Evolutionary conservation across 495 filamentous ascomycete genomes (phyloP), one percentile per base, ranked within the genome.

Genomic region (Hypoxylon intermedium): DNA sequence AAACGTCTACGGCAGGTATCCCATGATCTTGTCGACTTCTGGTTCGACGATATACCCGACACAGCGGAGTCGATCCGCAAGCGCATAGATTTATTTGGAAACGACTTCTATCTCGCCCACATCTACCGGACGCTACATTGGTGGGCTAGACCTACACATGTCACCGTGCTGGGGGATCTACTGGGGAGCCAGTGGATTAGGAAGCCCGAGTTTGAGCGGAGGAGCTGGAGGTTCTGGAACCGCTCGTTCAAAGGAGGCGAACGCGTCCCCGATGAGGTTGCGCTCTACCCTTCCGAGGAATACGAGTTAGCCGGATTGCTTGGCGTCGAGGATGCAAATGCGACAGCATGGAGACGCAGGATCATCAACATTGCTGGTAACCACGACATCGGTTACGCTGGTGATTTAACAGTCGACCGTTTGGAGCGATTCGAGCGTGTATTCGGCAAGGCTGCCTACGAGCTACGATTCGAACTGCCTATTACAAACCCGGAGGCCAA

Each of bases 101-200:
- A 98, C 74, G 94, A 98, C 72, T 92, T 85, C 61, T 98, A 97
- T 73, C 85, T 98, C 6, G 89, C 89, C 7, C 94, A 97, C 70
- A 89, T 97, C 42, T 97, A 94, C 77, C 85, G 90, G n/a, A 90
- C 87, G 0, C 69, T 96, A 13, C 82, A 83, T 58, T 93, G 90
- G 85, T 92, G 87, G 85, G 83, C 86, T 3, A 71, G 79, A 18
- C 94, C 94, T 19, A 96, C 90, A 0, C 95, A 98, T 74, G 87
- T 93, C 20, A 86, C 88, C 0, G 92, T 97, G 1, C 79, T 98
- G 2, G 94, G 94, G 3, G 94, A 98, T 67, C 76, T 98, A 48
- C 76, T 98, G 6, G 95, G 94, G n/a, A 96, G 92, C 65, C 94
- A 98, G 67, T 98, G 95, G 95, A 87, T 98, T 26, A 81, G 81